Conservation (phyloP, 2,329 filamentous ascomycete genomes). For the Botrytis squamosa region DNA sequence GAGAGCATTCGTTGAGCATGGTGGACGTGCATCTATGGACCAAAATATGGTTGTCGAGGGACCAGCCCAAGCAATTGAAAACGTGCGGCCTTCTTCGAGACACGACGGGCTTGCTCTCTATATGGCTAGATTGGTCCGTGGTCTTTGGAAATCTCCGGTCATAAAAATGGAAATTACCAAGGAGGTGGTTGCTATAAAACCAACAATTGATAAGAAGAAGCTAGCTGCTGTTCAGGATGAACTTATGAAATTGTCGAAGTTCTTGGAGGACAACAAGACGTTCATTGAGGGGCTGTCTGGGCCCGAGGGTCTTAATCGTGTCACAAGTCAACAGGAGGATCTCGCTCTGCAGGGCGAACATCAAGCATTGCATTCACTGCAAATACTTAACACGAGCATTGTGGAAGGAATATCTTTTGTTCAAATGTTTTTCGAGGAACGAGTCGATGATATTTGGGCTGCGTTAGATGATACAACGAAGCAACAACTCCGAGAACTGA, state of each 20-base stretch:
- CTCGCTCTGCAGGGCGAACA: slow-evolving; percentile 92
- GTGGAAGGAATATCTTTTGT: slow-evolving; percentile 97
- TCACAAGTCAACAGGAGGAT: slow-evolving; percentile 82
- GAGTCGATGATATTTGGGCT: slow-evolving; percentile 81
- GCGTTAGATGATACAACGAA: slow-evolving; percentile 70
- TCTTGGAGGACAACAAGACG: slow-evolving; percentile 81
- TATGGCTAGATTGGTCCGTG: slow-evolving; percentile 80
- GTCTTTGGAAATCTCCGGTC: slow-evolving; percentile 81
- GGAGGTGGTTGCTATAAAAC: slow-evolving; percentile 61
- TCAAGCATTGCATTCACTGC: slow-evolving; percentile 81
- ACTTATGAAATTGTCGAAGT: slow-evolving; percentile 73
- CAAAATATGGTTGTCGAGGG: slow-evolving; percentile 68
- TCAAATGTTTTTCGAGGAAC: slow-evolving; percentile 90
- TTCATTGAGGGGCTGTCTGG: slow-evolving; percentile 95
- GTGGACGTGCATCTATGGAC: slow-evolving; percentile 80
- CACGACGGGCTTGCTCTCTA: slow-evolving; percentile 88
- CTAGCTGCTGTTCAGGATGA: slow-evolving; percentile 76
- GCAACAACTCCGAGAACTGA: slow-evolving; percentile 70
- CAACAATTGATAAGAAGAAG: slow-evolving; percentile 66
- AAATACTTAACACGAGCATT: slow-evolving; percentile 83
- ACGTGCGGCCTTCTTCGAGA: slow-evolving; percentile 81
- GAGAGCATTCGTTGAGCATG: slow-evolving; percentile 87
- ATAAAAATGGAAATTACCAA: slow-evolving; percentile 56
- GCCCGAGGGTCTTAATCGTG: slow-evolving; percentile 76
- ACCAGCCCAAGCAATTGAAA: slow-evolving; percentile 68